Evolutionary conservation across 257 asterid genomes (phyloP), one percentile per base, ranked within the genome.

Genomic region (Oldenlandia corymbosa): DNA sequence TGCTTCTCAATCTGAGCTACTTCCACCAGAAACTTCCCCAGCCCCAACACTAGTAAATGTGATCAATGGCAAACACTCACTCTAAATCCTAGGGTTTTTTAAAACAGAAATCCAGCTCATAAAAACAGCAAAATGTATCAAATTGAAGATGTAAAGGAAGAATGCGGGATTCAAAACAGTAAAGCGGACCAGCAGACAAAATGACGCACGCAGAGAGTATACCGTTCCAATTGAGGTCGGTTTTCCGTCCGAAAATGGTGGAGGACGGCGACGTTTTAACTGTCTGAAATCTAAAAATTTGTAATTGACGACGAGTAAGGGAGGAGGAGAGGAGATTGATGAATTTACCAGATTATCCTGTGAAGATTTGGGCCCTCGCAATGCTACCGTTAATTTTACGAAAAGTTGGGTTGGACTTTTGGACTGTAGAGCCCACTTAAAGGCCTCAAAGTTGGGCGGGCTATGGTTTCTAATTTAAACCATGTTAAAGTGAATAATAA

Each of bases 181-280:
- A 10, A 49, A 17, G 18, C 42, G 9, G 28, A 12, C 21, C 26
- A 36, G 45, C 26, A 56, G 26, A 31, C 61, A 21, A n/a, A n/a
- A n/a, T n/a, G n/a, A n/a, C n/a, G 39, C 4, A 34, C 39, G 39
- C 39, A 34, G 39, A 34, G 39, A 34, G 4, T 34, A 34, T 3
- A 34, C 39, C 9, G 6, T 4, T 8, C 5, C 23, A 46, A 27
- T 24, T 60, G 59, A 37, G 54, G 54, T 30, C 12, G 16, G 64
- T 8, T 31, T 23, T 42, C 23, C 58, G 63, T 55, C 63, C 48
- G 53, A 62, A 34, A 31, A 24, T 34, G 34, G 66, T 24, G 60
- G 66, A 17, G 63, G 63, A 76, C 85, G 87, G 74, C 75, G 87
- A 82, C 88, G 85, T 80, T 78, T 84, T 69, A 80, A 78, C 77